These are phyloP conservation scores for Schwanniomyces occidentalis DNA, from an alignment of 805 yeast species.

Conservation along the genomic window DNA sequence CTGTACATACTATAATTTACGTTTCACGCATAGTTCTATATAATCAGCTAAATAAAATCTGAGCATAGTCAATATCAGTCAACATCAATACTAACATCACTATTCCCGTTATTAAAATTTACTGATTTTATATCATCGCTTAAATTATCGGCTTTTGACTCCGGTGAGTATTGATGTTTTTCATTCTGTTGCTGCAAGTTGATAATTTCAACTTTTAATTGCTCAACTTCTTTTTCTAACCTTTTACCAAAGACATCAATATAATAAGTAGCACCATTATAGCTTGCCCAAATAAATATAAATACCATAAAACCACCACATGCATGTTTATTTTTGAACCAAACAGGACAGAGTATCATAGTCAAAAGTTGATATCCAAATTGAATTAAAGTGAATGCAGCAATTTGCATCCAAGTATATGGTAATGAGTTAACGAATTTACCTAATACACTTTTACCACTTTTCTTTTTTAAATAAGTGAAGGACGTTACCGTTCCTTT, in stretches of 20 bases:
- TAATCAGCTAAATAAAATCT: too few relatives aligned
- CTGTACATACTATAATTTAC: too few relatives aligned
- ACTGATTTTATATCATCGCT: too few relatives aligned
- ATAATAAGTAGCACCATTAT: constrained; percentile 94
- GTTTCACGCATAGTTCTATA: too few relatives aligned
- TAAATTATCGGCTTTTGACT: background rate
- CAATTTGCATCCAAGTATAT: constrained; percentile 76
- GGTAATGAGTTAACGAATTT: constrained; percentile 79
- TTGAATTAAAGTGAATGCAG: constrained; percentile 84
- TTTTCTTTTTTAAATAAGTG: constrained; percentile 74
- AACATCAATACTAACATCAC: too few relatives aligned
- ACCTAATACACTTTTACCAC: constrained; percentile 66
- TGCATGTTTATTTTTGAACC: constrained; percentile 69
- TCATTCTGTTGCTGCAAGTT: constrained; percentile 48
- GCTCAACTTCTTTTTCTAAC: constrained; percentile 79
- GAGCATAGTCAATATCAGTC: too few relatives aligned
- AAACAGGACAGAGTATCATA: constrained; percentile 87
- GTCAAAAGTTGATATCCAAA: constrained; percentile 83
- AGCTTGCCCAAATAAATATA: constrained; percentile 79
- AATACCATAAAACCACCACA: constrained; percentile 67
- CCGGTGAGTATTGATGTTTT: constrained; percentile 8
- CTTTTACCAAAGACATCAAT: constrained; percentile 89
- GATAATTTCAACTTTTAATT: constrained; percentile 69
- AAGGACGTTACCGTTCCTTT: constrained; percentile 87
- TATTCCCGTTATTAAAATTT: too few relatives aligned